Evolutionary conservation across 371 early-diverging fungal species (phyloP), one percentile per base, ranked within the genome.

Genomic region (Apophysomyces trapeziformis): DNA sequence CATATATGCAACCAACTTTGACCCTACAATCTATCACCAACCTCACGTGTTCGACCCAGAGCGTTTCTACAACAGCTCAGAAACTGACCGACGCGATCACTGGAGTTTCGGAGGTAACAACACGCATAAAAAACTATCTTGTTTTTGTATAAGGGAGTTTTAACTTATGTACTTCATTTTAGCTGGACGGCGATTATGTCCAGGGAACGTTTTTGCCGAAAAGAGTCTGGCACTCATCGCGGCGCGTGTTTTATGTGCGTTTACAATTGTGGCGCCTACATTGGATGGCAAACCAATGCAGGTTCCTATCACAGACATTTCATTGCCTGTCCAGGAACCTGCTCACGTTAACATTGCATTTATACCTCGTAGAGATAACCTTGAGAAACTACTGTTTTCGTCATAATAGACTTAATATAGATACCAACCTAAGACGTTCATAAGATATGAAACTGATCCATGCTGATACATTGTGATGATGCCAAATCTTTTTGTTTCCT

Each of bases 1-100:
- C 32, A 57, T 67, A 65, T 64, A 67, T 35, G 57, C 65, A 5
- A 71, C 67, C 57, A 62, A 71, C 54, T 37, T 38, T n/a, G 60
- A 67, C 26, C 68, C 64, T n/a, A 8, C 26, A 26, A 54, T 47
- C 0, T 71, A 56, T 57, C 41, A 39, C 7, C n/a, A 70, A 9
- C 66, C 71, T 11, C 45, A 70, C 9, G 43, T 43, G 13, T 70
- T 70, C 16, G 39, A 62, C 16, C 67, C 67, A 11, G 67, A 67
- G 11, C 63, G 72, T 12, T 72, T 68, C 56, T 14, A 57, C 39
- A 59, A 64, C 11, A 68, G 58, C 38, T 60, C 43, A 37, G 54
- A 58, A 26, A 65, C 58, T 38, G 58, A 64, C 21, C 38, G 63
- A 36, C 58, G 71, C n/a, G 67, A 67, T 14, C 67, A 71, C 36